Conservation (phyloP, 2,329 filamentous ascomycete species). For the Arthroderma sp. region DNA sequence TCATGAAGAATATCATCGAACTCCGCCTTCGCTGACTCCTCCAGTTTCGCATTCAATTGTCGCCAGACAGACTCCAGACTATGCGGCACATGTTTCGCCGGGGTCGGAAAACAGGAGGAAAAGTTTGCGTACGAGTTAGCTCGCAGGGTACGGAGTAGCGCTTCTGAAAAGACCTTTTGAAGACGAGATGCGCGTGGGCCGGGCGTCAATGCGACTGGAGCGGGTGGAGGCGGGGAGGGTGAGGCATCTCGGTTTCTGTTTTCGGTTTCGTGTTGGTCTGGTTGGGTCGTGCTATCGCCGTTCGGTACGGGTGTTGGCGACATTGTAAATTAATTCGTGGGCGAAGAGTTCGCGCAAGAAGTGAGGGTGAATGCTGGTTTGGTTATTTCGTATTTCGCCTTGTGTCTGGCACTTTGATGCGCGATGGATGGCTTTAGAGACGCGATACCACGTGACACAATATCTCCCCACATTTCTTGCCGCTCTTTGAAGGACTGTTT, state of each 20-base stretch:
- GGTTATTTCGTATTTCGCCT: no score
- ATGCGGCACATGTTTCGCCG: constrained; percentile 43
- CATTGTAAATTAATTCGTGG: neutral
- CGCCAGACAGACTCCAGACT: constrained; percentile 44
- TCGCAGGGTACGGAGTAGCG: constrained; percentile 46
- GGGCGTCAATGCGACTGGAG: constrained; percentile 41
- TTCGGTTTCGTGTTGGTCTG: neutral
- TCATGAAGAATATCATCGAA: constrained; percentile 49
- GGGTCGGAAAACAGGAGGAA: constrained; percentile 50
- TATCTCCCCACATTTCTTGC: no score
- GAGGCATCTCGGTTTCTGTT: constrained; percentile 18
- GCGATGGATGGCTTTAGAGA: no score
- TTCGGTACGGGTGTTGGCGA: neutral
- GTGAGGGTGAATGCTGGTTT: no score
- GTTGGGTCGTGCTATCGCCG: neutral
- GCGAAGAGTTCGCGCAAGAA: no score
- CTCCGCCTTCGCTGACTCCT: constrained; percentile 43
- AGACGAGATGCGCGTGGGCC: constrained; percentile 48
- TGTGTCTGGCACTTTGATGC: no score
- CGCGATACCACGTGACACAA: no score
- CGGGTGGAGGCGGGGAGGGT: constrained; percentile 40
- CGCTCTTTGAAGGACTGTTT: no score
- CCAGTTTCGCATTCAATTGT: constrained; percentile 46
- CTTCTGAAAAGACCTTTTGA: constrained; percentile 46
- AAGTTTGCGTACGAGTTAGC: constrained; percentile 50